phyloP scores from a whole-genome alignment of 2,329 filamentous ascomycete genomes.

The Aspergillus flavus region DNA sequence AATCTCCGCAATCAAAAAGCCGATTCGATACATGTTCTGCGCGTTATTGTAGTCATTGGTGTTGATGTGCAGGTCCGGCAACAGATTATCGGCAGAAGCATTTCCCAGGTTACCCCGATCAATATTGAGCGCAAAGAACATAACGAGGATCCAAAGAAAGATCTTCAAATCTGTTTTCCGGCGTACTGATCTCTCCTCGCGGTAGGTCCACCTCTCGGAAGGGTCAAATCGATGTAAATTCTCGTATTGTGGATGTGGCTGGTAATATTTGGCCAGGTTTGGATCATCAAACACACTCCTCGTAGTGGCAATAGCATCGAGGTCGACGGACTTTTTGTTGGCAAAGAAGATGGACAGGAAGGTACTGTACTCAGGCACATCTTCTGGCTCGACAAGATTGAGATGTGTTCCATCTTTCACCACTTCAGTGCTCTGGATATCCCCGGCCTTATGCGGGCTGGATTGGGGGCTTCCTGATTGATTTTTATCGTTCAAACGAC shows the following conservation, averaged over 20 bases:
- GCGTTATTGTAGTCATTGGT: constrained; percentile 24
- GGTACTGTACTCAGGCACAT: background rate
- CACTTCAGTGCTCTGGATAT: background rate
- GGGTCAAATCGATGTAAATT: constrained; percentile 43
- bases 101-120: constrained; percentile 27
- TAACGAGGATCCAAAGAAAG: constrained; percentile 48
- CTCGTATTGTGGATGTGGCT: constrained; percentile 30
- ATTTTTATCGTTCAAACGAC: background rate
- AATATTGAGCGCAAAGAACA: constrained; percentile 43
- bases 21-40: constrained; percentile 12
- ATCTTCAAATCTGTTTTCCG: constrained; percentile 38
- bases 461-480: background rate
- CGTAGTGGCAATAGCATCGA: background rate
- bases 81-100: background rate
- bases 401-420: background rate
- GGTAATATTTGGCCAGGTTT: background rate
- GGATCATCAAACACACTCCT: background rate
- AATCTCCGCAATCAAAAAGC: constrained; percentile 13
- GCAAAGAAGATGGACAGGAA: background rate
- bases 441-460: background rate
- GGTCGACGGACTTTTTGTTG: background rate
- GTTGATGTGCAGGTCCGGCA: background rate
- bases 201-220: constrained; percentile 31
- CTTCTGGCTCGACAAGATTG: background rate
- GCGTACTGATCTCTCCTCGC: constrained; percentile 27